Percentiles rank a stretch among this genome's conserved stretches.
Conservation (phyloP, 208 protist species). For the Trypanosoma theileri region DNA sequence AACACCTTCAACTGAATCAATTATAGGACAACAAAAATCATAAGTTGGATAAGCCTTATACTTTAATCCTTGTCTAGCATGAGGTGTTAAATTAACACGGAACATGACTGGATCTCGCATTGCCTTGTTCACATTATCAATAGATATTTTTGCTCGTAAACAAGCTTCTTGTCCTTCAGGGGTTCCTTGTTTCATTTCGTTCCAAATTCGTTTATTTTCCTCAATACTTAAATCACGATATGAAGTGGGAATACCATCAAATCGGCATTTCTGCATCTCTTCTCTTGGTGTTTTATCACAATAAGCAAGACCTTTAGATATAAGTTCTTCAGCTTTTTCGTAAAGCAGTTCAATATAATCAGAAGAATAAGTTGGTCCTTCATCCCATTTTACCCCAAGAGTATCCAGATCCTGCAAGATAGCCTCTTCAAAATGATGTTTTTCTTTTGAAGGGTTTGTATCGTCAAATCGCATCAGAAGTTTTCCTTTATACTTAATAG, state of each 20-base stretch:
- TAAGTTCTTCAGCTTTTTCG: constrained; percentile 89
- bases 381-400: constrained; percentile 91
- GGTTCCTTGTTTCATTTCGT: constrained; percentile 92
- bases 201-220: constrained; percentile 95
- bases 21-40: constrained; percentile 99
- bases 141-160: constrained; percentile 97
- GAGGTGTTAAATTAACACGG: constrained; percentile 92
- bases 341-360: constrained; percentile 97
- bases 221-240: constrained; percentile 91
- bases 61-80: constrained; percentile 91
- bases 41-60: constrained; percentile 98
- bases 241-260: constrained; percentile 88
- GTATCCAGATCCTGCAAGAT: constrained; percentile 95
- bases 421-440: constrained; percentile 94
- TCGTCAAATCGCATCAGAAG: constrained; percentile 99
- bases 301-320: constrained; percentile 93
- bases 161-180: constrained; percentile 92
- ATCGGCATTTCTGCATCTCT: constrained; percentile 93
- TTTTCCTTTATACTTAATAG: constrained; percentile 95
- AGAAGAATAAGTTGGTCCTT: constrained; percentile 93
- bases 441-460: constrained; percentile 99
- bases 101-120: constrained; percentile 98
- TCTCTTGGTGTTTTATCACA: constrained; percentile 97
- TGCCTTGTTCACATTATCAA: constrained; percentile 93
- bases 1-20: constrained; percentile 98